Conservation (phyloP, 1,284 basidiomycete genomes). For the Clitocybe nebularis region DNA sequence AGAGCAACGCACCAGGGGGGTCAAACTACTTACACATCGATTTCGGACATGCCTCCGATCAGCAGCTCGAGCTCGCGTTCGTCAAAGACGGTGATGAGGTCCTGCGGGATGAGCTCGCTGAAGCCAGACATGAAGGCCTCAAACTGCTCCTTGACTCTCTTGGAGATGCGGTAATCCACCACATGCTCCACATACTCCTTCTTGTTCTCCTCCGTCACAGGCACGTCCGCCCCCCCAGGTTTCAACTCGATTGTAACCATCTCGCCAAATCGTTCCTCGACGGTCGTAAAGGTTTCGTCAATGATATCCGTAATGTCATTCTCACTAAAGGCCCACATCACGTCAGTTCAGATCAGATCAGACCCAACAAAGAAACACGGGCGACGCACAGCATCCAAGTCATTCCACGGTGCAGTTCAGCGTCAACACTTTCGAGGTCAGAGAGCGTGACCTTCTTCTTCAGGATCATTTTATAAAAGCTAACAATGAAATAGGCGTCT, state of each 20-base stretch:
- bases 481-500: conserved; percentile 95
- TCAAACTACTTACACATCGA: conserved; percentile 67
- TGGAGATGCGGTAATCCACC: conserved; percentile 89
- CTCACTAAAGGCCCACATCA: too few relatives aligned
- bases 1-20: too few relatives aligned
- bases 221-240: conserved; percentile 72
- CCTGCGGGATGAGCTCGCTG: conserved; percentile 92
- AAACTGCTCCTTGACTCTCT: conserved; percentile 92
- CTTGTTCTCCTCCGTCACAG: conserved; percentile 94
- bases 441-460: conserved; percentile 85
- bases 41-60: conserved; percentile 96
- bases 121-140: conserved; percentile 95
- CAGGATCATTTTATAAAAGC: conserved; percentile 97
- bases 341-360: too few relatives aligned
- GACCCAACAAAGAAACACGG: too few relatives aligned
- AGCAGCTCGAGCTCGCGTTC: conserved; percentile 90
- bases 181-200: conserved; percentile 90
- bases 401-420: conserved; percentile 82
- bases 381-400: conserved; percentile 89
- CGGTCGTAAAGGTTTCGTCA: conserved; percentile 86
- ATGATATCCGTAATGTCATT: conserved; percentile 91
- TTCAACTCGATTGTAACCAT: conserved; percentile 89
- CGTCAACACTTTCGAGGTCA: conserved; percentile 87
- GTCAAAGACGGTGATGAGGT: conserved; percentile 92
- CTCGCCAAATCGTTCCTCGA: conserved; percentile 93